A percentile compares a stretch with the other conserved stretches of the same genome.
These are phyloP conservation scores for Cichorium intybus DNA, from an alignment of 140 eudicot genomes.

Conservation along the genomic window DNA sequence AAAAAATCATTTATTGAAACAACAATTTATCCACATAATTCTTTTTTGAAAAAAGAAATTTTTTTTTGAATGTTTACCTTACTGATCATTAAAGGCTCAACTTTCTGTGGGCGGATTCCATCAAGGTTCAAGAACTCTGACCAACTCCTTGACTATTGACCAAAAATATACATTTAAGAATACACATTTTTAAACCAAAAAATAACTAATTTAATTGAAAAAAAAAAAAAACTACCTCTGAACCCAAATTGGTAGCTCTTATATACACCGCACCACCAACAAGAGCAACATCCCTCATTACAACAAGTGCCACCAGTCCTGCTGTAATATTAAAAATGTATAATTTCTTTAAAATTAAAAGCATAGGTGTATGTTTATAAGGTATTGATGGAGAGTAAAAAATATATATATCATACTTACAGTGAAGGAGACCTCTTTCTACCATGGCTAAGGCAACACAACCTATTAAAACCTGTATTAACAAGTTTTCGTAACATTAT, in stretches of 20 bases:
- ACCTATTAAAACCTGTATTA: conserved; percentile 76
- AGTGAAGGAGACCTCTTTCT: conserved; percentile 72
- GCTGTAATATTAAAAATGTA: conserved; percentile 43
- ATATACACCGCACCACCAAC: conserved; percentile 94
- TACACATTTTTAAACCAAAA: background rate
- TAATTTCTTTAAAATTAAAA: background rate
- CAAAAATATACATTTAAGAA: conserved; percentile 17
- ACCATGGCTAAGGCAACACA: conserved; percentile 96
- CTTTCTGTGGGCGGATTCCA: conserved; percentile 72
- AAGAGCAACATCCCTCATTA: conserved; percentile 79
- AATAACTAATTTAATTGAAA: background rate
- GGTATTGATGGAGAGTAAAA: background rate
- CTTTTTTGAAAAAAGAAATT: background rate
- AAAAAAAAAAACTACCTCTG: conserved; percentile 46
- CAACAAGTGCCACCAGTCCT: conserved; percentile 87
- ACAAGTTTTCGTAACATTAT: conserved; percentile 7
- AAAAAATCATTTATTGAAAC: background rate
- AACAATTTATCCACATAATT: background rate
- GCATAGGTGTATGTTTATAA: no score
- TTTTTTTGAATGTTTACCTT: conserved; percentile 65
- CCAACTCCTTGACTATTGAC: conserved; percentile 70
- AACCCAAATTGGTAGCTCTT: conserved; percentile 69
- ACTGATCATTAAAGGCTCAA: conserved; percentile 90
- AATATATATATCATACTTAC: conserved; percentile 45
- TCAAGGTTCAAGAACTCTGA: conserved; percentile 80